Percentiles rank a stretch among this genome's conserved stretches.
These are phyloP conservation scores for Solanum chilense DNA, from an alignment of 257 asterid species.

Conservation along the genomic window DNA sequence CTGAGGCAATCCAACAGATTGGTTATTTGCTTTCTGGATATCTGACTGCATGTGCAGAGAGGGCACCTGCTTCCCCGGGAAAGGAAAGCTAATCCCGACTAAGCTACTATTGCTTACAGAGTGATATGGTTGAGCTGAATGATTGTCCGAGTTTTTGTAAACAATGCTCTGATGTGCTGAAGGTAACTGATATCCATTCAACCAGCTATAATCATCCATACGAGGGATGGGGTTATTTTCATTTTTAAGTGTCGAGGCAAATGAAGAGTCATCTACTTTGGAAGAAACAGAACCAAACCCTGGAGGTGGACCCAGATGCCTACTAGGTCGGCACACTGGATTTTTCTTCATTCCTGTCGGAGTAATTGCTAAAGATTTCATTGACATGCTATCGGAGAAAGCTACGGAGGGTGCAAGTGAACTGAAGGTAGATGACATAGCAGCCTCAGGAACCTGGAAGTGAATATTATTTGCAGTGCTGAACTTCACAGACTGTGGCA, in stretches of 20 bases:
- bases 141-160: slow-evolving; percentile 30
- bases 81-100: slow-evolving; percentile 54
- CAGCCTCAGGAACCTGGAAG: slow-evolving; percentile 28
- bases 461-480: slow-evolving; percentile 22
- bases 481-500: slow-evolving; percentile 29
- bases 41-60: slow-evolving; percentile 37
- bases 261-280: slow-evolving; percentile 49
- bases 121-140: slow-evolving; percentile 24
- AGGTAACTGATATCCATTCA: slow-evolving; percentile 67
- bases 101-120: slow-evolving; percentile 31
- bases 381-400: slow-evolving; percentile 16
- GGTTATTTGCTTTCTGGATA: slow-evolving; percentile 51
- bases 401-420: slow-evolving; percentile 26
- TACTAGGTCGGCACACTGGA: slow-evolving; percentile 83
- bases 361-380: slow-evolving; percentile 35
- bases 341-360: slow-evolving; percentile 60
- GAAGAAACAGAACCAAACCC: slow-evolving; percentile 82
- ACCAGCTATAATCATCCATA: slow-evolving; percentile 87
- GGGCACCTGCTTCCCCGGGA: slow-evolving; percentile 74
- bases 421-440: slow-evolving; percentile 38
- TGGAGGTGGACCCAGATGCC: slow-evolving; percentile 97
- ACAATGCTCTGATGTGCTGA: slow-evolving; percentile 48
- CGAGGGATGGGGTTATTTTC: slow-evolving; percentile 27
- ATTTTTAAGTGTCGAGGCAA: slow-evolving; percentile 23
- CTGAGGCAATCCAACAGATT: slow-evolving; percentile 38